A percentile compares a stretch with the other conserved stretches of the same genome.
phyloP scores from a whole-genome alignment of 2,329 filamentous ascomycete genomes.

The Pseudogymnoascus verrucosus region DNA sequence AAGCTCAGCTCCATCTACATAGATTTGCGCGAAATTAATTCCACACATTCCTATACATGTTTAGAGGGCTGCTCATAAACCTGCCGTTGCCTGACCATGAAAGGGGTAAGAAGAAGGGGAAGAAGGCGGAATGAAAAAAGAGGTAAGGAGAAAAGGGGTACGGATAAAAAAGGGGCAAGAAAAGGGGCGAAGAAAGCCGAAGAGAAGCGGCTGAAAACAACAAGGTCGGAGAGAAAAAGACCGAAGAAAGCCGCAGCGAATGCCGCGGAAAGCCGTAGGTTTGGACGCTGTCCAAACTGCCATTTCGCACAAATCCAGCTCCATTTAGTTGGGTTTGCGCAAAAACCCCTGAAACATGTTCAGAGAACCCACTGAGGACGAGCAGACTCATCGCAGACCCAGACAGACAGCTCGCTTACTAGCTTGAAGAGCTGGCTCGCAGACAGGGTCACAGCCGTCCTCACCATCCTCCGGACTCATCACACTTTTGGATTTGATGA shows the following conservation, averaged over 20 bases:
- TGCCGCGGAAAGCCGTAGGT: too few species aligned
- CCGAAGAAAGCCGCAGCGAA: neutral
- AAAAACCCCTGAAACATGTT: neutral
- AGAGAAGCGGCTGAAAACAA: neutral
- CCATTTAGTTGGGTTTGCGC: neutral
- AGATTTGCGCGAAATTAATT: too few species aligned
- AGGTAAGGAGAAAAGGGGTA: neutral
- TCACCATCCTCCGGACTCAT: neutral
- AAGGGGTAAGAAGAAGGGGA: neutral
- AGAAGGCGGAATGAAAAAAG: neutral
- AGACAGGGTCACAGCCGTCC: neutral
- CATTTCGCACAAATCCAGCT: neutral
- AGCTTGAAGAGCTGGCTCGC: neutral
- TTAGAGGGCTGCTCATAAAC: too few species aligned
- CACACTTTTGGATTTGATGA: neutral
- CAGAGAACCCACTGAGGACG: neutral
- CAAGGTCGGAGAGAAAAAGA: too few species aligned
- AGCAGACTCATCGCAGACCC: neutral
- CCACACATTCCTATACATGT: too few species aligned
- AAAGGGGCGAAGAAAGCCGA: neutral
- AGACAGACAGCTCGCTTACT: neutral
- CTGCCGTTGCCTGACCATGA: too few species aligned
- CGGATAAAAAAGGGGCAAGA: neutral
- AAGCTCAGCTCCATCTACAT: too few species aligned
- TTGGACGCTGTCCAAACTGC: neutral